A percentile compares a stretch with the other conserved stretches of the same genome.
These are phyloP conservation scores for Skeletonema marinoi DNA, from an alignment of 108 stramenopile genomes.

Conservation along the genomic window DNA sequence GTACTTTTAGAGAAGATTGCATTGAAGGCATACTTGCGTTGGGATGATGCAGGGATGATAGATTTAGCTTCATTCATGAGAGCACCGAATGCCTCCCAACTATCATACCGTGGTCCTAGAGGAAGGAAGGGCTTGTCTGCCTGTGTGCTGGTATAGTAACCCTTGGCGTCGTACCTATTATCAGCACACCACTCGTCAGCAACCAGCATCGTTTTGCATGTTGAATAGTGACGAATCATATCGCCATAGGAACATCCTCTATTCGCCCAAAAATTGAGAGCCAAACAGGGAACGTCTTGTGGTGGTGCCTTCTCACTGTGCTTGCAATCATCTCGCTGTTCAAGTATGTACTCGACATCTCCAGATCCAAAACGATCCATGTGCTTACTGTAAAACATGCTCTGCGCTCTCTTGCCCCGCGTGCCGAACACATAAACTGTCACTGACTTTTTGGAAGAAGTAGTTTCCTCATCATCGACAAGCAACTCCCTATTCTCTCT, in stretches of 20 bases:
- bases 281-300: not conserved
- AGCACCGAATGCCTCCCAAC: conserved; percentile 4
- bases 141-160: conserved; percentile 15
- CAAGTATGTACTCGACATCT: not conserved
- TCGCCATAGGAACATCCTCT: not conserved
- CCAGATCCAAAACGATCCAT: conserved; percentile 4
- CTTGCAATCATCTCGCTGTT: not conserved
- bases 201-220: conserved; percentile 27
- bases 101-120: conserved; percentile 31
- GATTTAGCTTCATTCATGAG: not conserved
- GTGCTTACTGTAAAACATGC: not conserved
- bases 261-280: not conserved
- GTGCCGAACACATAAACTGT: not conserved
- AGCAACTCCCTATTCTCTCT: not conserved
- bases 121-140: conserved; percentile 18
- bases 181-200: conserved; percentile 32
- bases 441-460: not conserved
- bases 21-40: conserved; percentile 30
- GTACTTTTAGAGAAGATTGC: conserved; percentile 37
- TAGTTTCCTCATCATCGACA: not conserved
- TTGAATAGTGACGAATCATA: not conserved
- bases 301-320: not conserved
- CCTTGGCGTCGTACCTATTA: conserved; percentile 15
- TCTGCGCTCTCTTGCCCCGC: not conserved
- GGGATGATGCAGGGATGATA: conserved; percentile 8